phyloP scores from a whole-genome alignment of 441 rosid genomes.

The Populus trichocarpa region DNA sequence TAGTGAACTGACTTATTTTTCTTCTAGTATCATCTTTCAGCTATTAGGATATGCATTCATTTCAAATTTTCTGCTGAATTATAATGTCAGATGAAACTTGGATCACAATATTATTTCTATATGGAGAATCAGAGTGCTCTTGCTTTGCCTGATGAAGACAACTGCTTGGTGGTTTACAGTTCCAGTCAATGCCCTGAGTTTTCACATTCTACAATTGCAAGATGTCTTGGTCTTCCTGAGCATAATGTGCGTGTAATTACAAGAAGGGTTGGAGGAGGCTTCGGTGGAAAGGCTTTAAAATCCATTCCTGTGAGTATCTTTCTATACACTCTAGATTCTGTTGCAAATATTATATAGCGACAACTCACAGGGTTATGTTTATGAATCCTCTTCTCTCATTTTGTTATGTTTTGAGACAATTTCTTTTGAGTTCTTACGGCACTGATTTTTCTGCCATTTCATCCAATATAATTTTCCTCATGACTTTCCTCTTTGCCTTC shows the following conservation, averaged over 20 bases:
- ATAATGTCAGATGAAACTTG: conserved; percentile 54
- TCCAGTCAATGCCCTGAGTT: conserved; percentile 64
- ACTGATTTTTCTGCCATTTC: not conserved
- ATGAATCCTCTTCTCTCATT: not conserved
- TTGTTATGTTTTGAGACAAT: not conserved
- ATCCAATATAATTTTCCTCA: not conserved
- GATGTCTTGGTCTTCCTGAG: conserved; percentile 78
- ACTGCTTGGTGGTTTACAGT: conserved; percentile 72
- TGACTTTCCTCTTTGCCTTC: not conserved
- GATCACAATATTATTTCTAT: conserved; percentile 91
- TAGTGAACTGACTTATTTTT: not conserved
- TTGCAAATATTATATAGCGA: not conserved
- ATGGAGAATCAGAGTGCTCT: conserved; percentile 91
- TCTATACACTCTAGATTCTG: not conserved
- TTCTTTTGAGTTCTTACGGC: not conserved
- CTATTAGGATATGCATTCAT: not conserved
- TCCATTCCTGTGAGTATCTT: conserved; percentile 63
- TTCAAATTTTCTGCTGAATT: conserved; percentile 10
- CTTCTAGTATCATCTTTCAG: not conserved
- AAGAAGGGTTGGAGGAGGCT: conserved; percentile 93
- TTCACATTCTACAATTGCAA: conserved; percentile 53
- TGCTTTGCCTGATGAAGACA: conserved; percentile 96
- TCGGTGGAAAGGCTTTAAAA: conserved; percentile 76
- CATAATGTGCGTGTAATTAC: conserved; percentile 83
- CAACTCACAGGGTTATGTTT: not conserved